Evolutionary conservation across 1,284 basidiomycete genomes (phyloP).

Genomic region (Anthracocystis panici-leucophaei): DNA sequence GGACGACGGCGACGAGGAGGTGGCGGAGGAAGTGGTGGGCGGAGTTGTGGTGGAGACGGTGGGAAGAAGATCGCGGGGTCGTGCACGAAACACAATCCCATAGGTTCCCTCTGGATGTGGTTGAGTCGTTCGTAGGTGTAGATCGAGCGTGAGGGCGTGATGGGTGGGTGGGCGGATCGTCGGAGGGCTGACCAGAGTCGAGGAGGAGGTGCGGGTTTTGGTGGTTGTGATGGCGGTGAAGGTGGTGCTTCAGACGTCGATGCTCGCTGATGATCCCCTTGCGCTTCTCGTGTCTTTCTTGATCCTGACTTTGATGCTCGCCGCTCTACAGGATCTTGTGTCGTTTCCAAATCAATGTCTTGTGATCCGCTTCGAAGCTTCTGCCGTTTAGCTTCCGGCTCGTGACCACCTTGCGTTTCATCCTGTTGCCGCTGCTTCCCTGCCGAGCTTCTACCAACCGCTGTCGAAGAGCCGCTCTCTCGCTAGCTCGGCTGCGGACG

Average conservation of each 20-base stretch:
- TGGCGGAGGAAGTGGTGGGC: background rate
- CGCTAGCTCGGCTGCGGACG: background rate
- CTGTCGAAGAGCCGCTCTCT: conserved; percentile 6
- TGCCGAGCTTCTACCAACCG: background rate
- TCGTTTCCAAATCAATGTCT: too few relatives aligned
- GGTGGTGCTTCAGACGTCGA: background rate
- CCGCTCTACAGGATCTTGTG: too few relatives aligned
- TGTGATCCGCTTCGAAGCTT: background rate
- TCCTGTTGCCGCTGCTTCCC: background rate
- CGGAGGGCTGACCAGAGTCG: conserved; percentile 16
- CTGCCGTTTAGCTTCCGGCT: conserved; percentile 7
- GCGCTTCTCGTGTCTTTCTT: background rate
- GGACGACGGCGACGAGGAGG: background rate
- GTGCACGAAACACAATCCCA: conserved; percentile 94
- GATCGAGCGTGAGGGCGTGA: conserved; percentile 58
- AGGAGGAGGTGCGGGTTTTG: background rate
- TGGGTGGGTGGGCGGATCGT: conserved; percentile 50
- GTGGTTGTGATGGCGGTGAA: background rate
- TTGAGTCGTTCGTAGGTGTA: conserved; percentile 75
- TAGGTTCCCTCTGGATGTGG: conserved; percentile 99
- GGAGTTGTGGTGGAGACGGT: background rate
- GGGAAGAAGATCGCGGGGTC: conserved; percentile 59
- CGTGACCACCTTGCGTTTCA: background rate
- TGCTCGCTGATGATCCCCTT: background rate
- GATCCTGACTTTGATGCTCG: too few relatives aligned